A percentile compares a stretch with the other conserved stretches of the same genome.
These are phyloP conservation scores for Colletotrichum noveboracense DNA, from an alignment of 2,329 filamentous ascomycete species.

Conservation along the genomic window DNA sequence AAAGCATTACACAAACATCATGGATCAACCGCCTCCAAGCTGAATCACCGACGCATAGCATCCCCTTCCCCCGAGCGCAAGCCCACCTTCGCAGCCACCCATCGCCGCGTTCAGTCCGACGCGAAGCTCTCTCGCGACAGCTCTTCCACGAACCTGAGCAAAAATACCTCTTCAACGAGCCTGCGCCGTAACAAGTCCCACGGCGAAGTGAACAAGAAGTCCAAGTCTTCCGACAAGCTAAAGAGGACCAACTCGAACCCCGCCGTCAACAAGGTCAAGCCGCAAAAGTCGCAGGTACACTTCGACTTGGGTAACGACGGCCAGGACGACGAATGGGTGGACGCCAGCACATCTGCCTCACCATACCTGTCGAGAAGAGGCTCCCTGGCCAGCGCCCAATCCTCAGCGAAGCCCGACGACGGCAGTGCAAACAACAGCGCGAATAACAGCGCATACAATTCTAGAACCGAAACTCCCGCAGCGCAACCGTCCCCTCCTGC, in stretches of 20 bases:
- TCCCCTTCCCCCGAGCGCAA: constrained; percentile 47
- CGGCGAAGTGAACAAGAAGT: constrained; percentile 57
- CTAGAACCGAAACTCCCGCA: constrained; percentile 25
- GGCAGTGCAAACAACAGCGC: constrained; percentile 27
- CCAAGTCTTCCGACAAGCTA: constrained; percentile 55
- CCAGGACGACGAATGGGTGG: constrained; percentile 68
- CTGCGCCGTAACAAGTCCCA: constrained; percentile 67
- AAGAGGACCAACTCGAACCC: constrained; percentile 60
- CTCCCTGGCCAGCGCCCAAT: constrained; percentile 44
- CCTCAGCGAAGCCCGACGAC: constrained; percentile 44
- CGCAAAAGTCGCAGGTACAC: constrained; percentile 59
- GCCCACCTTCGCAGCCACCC: constrained; percentile 28
- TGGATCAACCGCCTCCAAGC: constrained; percentile 38
- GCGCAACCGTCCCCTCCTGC: constrained; percentile 17
- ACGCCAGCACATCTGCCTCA: constrained; percentile 68
- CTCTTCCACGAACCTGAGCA: constrained; percentile 52
- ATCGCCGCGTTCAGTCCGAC: constrained; percentile 35
- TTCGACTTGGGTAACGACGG: constrained; percentile 65
- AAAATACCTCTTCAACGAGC: constrained; percentile 59
- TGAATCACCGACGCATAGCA: constrained; percentile 44
- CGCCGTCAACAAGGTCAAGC: constrained; percentile 47
- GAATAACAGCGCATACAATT: constrained; percentile 29
- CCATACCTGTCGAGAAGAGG: constrained; percentile 57
- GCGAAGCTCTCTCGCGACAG: constrained; percentile 52
- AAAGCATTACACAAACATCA: constrained; percentile 55